Evolutionary conservation across 2,329 filamentous ascomycete species (phyloP).

Genomic region (Torrubiellomyces zombiae): DNA sequence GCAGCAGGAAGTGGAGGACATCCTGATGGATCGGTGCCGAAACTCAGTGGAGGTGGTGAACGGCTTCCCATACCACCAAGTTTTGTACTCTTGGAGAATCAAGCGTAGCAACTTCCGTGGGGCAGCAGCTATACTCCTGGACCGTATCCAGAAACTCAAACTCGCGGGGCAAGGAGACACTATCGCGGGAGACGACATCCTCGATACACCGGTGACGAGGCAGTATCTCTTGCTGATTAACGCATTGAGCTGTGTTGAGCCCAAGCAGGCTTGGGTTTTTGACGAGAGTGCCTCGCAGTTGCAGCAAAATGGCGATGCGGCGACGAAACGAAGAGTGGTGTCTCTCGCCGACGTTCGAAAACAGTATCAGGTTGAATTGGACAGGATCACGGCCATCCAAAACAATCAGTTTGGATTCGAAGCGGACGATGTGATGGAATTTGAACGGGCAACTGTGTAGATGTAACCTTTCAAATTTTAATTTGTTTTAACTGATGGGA

Average conservation of each 20-base stretch:
- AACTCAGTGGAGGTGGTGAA: constrained; percentile 47
- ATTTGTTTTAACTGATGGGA: too few relatives aligned
- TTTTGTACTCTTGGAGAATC: constrained; percentile 83
- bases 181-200: constrained; percentile 34
- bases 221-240: constrained; percentile 90
- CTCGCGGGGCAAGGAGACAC: constrained; percentile 41
- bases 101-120: constrained; percentile 76
- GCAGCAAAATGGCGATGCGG: constrained; percentile 8
- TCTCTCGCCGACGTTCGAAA: constrained; percentile 74
- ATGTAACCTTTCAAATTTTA: too few relatives aligned
- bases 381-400: constrained; percentile 74
- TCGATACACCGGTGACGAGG: constrained; percentile 50
- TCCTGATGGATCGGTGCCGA: constrained; percentile 56
- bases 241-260: constrained; percentile 68
- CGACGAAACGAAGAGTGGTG: constrained; percentile 54
- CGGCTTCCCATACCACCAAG: constrained; percentile 71
- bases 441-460: constrained; percentile 18
- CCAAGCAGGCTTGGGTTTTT: constrained; percentile 66
- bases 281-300: constrained; percentile 13
- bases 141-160: constrained; percentile 46
- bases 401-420: constrained; percentile 75
- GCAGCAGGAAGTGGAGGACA: constrained; percentile 61
- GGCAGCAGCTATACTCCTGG: constrained; percentile 44
- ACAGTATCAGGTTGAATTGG: constrained; percentile 80
- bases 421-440: constrained; percentile 36